Evolutionary conservation across 2,329 filamentous ascomycete genomes (phyloP).

Genomic region (Colletotrichum trifolii): DNA sequence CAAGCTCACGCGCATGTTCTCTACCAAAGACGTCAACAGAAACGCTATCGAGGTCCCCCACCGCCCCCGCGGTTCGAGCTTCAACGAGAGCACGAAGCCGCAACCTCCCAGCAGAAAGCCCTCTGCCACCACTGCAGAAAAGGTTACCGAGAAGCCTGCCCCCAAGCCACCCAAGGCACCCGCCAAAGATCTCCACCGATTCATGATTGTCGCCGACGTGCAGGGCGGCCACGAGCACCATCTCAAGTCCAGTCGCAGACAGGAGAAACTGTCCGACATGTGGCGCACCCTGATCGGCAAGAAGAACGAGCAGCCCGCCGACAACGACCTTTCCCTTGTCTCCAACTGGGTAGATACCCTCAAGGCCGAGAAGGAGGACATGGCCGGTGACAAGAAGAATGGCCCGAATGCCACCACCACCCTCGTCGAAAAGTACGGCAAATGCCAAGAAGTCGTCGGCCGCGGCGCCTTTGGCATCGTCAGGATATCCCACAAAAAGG

Average conservation of each 20-base stretch:
- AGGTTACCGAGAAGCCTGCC: slow-evolving; percentile 44
- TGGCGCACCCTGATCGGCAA: slow-evolving; percentile 87
- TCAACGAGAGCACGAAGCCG: slow-evolving; percentile 50
- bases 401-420: slow-evolving; percentile 80
- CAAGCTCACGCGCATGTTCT: slow-evolving; percentile 74
- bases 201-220: slow-evolving; percentile 59
- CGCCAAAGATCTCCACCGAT: slow-evolving; percentile 59
- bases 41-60: slow-evolving; percentile 47
- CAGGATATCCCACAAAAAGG: slow-evolving; percentile 94
- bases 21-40: slow-evolving; percentile 62
- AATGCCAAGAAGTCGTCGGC: slow-evolving; percentile 96
- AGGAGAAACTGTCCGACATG: slow-evolving; percentile 95
- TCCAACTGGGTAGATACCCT: slow-evolving; percentile 96
- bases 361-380: slow-evolving; percentile 79
- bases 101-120: slow-evolving; percentile 48
- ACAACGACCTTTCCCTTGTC: slow-evolving; percentile 90
- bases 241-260: slow-evolving; percentile 87
- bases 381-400: slow-evolving; percentile 80
- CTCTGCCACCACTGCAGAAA: slow-evolving; percentile 42
- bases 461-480: slow-evolving; percentile 98
- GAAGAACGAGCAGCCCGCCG: slow-evolving; percentile 76
- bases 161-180: slow-evolving; percentile 49
- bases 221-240: slow-evolving; percentile 86
- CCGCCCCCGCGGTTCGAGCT: slow-evolving; percentile 49
- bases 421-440: slow-evolving; percentile 95